phyloP scores from a whole-genome alignment of 2,329 filamentous ascomycete species.

The Blastomyces parvus region DNA sequence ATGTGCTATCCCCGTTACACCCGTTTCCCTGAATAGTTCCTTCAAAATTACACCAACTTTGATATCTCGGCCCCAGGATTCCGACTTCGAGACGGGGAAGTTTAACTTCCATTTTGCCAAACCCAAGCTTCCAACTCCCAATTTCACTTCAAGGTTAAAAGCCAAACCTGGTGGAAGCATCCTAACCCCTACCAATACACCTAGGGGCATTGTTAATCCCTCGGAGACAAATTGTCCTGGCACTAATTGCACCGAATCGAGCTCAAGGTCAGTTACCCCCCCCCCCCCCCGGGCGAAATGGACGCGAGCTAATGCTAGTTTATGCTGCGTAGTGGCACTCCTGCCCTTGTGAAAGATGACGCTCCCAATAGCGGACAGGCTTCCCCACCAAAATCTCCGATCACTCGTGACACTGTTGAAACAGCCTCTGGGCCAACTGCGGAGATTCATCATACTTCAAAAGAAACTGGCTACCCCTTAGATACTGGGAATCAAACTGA shows the following conservation, averaged over 20 bases:
- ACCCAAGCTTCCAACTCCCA: constrained; percentile 19
- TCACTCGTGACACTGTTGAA: background rate
- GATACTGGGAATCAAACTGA: background rate
- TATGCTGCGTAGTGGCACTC: background rate
- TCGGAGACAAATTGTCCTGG: too few species aligned
- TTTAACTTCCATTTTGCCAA: constrained; percentile 31
- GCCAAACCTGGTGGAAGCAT: background rate
- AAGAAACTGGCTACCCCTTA: background rate
- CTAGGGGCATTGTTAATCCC: background rate
- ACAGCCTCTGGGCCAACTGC: too few species aligned
- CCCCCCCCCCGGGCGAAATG: too few species aligned
- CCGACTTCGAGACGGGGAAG: constrained; percentile 21
- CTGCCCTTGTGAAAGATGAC: background rate
- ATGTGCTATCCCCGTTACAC: constrained; percentile 12
- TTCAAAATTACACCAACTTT: constrained; percentile 18
- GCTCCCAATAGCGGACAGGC: background rate
- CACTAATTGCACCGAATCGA: background rate
- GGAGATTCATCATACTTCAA: background rate
- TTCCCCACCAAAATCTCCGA: background rate
- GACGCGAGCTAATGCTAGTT: background rate
- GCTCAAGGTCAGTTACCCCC: background rate
- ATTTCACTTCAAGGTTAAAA: constrained; percentile 12
- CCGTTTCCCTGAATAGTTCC: constrained; percentile 7
- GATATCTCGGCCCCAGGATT: constrained; percentile 26
- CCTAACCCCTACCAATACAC: background rate